Base-by-base conservation (phyloP, 2,329 filamentous ascomycete species). In the Calonectria ilicicola region DNA sequence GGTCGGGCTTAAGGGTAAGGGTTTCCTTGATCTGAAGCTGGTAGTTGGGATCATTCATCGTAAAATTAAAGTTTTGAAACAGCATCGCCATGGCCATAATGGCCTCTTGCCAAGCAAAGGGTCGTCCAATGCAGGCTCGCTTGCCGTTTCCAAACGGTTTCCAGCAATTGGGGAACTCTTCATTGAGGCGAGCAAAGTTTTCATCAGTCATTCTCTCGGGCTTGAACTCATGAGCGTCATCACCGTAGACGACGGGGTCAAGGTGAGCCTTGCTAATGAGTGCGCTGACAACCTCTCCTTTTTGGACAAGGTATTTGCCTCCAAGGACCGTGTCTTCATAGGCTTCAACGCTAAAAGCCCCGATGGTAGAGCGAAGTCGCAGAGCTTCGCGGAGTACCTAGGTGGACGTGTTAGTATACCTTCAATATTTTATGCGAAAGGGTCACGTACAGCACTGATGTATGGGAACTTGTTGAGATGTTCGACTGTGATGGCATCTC, bases 111-210 rank as follows among this genome's bases (percentile, higher is more conserved):
- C 92, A 93, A 1, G 93, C 93, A 80, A 95, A 95, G 0, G 90
- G 87, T 1, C 93, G 86, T 5, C 94, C 94, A 72, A 95, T 95
- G 76, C 93, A 96, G 1, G 86, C 92, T 66, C 94, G 86, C 74
- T 89, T 86, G 1, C 93, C 93, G 70, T 93, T 93, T 1, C 94
- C 94, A 76, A 95, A 96, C 3, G 94, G 93, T 83, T 94, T 93
- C 91, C 91, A 93, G 38, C 88, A 87, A 67, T 90, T 90, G 17
- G 87, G 87, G 35, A 91, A 92, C 7, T 94, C 86, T 29, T 90
- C 89, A 72, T 91, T 89, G 26, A 92, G 81, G 3, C 86, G 87
- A 19, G 91, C 86, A 77, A 95, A 95, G 27, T 89, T 87, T 17
- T 92, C 92, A 46, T 94, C 91, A 0, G 92, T 83, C 92, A 95